phyloP scores from a whole-genome alignment of 2,329 filamentous ascomycete species.

The Penicillium vulpinum region DNA sequence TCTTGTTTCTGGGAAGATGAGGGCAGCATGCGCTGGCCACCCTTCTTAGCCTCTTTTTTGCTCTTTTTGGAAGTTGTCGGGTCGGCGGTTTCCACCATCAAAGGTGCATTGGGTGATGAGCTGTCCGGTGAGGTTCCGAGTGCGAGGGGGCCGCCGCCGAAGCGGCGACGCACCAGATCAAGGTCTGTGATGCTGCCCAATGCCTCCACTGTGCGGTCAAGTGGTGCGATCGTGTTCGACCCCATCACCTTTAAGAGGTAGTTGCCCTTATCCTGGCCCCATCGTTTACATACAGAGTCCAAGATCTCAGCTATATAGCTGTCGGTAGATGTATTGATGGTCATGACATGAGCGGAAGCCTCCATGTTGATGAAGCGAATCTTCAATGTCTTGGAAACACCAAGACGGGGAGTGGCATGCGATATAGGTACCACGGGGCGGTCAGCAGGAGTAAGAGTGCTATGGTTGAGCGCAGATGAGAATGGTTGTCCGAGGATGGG shows the following conservation, averaged over 20 bases:
- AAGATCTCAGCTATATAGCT: constrained; percentile 69
- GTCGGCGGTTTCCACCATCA: constrained; percentile 51
- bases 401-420: constrained; percentile 56
- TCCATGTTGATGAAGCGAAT: constrained; percentile 63
- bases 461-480: constrained; percentile 48
- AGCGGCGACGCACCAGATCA: constrained; percentile 62
- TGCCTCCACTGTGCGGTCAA: constrained; percentile 66
- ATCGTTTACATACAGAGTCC: constrained; percentile 61
- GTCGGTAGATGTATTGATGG: constrained; percentile 61
- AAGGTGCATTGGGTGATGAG: constrained; percentile 64
- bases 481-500: constrained; percentile 49
- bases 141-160: constrained; percentile 60
- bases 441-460: constrained; percentile 48
- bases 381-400: constrained; percentile 58
- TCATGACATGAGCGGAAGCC: constrained; percentile 54
- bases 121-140: constrained; percentile 60
- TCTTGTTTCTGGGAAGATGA: constrained; percentile 51
- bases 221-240: constrained; percentile 62
- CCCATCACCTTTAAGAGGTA: constrained; percentile 64
- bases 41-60: constrained; percentile 47
- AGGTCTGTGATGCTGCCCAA: constrained; percentile 61
- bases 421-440: constrained; percentile 45
- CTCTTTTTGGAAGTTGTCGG: constrained; percentile 27
- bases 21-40: constrained; percentile 42
- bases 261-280: constrained; percentile 64